Base-by-base conservation (phyloP, 345 rosid species). In the Salix udensis region DNA sequence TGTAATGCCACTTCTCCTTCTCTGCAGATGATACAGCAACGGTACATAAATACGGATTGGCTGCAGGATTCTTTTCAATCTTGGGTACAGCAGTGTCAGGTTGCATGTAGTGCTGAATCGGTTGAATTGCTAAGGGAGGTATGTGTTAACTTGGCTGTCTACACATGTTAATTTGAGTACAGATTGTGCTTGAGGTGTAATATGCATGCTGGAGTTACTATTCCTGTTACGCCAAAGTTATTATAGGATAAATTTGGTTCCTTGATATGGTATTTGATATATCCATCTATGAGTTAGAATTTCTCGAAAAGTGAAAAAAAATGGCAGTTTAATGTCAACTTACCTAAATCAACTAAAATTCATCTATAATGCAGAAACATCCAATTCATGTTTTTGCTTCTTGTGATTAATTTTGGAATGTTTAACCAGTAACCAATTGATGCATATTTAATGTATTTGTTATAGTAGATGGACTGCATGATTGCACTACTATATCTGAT, bases 91-190 rank as follows among this genome's bases (percentile, higher is more conserved):
- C 87, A 69, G 77, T 94, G 97, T 84, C 89, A 88, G 62, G 83
- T 75, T 77, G 94, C 91, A 76, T 75, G 77, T 46, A 91, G 89
- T 65, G 99, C 99, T 2, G 99, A 94, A 88, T 85, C 88, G 12
- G 68, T 94, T 76, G 98, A 96, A 82, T 71, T 92, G 85, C 85
- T 96, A 73, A 92, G 87, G 76, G 98, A 96, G 95, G 99, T 96
- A 83, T 31, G 71, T 26, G 3, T 28, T 34, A 75, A 68, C n/a
- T 52, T 61, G 37, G 55, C 37, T 55, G 37, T 46, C 39, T 16
- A 23, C 42, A 26, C 42, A 19, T 19, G 31, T 28, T 31, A 60
- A 44, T 19, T 58, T 58, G 8, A 19, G 28, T 42, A 5, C 44
- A 55, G 23, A 18, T 68, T 58, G 64, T 68, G 18, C 62, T 67